A percentile compares a stretch with the other conserved stretches of the same genome.
phyloP scores from a whole-genome alignment of 768 basidiomycete genomes.

The Mycena albidolilacea region DNA sequence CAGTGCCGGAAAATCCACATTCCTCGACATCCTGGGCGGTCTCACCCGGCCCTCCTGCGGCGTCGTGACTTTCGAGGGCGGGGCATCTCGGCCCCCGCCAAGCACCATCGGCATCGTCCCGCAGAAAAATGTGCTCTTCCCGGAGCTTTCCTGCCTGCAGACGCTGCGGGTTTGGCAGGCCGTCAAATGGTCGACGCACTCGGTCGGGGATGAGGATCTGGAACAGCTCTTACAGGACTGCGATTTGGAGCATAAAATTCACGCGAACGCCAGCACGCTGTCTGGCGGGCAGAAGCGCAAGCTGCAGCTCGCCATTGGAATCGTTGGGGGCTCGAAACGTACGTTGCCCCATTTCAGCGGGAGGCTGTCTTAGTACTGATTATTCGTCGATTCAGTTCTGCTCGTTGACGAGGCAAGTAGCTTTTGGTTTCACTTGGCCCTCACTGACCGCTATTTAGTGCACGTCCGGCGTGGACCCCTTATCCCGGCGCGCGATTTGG shows the following conservation, averaged over 20 bases:
- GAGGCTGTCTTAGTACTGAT: background rate
- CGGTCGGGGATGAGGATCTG: constrained; percentile 67
- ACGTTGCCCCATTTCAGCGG: constrained; percentile 38
- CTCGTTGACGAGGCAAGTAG: background rate
- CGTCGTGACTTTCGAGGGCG: constrained; percentile 69
- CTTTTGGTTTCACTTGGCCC: constrained; percentile 6
- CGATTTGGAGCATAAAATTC: constrained; percentile 78
- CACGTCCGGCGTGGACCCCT: constrained; percentile 87
- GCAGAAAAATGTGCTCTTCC: constrained; percentile 88
- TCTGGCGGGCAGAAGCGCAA: constrained; percentile 90
- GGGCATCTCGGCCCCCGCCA: constrained; percentile 65
- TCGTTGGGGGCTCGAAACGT: constrained; percentile 65
- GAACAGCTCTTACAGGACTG: constrained; percentile 79
- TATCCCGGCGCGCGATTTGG: constrained; percentile 86
- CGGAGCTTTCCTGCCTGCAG: constrained; percentile 81
- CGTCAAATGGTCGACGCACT: constrained; percentile 72
- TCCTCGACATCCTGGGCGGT: constrained; percentile 76
- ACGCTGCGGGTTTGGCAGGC: constrained; percentile 81
- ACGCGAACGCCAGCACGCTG: constrained; percentile 75
- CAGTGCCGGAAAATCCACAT: constrained; percentile 86
- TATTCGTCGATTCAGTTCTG: constrained; percentile 14
- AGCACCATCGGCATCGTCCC: constrained; percentile 79
- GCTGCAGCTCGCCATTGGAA: constrained; percentile 83
- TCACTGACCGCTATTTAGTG: constrained; percentile 51
- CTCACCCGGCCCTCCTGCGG: constrained; percentile 74